Evolutionary conservation across 768 basidiomycete genomes (phyloP).

Genomic region (Amanita molliuscula): DNA sequence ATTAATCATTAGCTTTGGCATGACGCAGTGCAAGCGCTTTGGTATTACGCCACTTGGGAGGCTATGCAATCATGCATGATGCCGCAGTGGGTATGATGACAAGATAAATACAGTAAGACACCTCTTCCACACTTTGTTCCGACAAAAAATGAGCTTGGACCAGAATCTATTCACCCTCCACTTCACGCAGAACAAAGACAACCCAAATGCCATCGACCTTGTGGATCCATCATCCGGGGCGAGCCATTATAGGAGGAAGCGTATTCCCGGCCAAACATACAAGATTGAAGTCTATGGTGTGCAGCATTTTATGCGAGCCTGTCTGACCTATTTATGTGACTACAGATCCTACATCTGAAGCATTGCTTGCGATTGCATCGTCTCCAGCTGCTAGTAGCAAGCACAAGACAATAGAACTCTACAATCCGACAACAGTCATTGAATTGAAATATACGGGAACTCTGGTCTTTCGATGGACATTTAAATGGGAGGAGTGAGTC

Average conservation of each 20-base stretch:
- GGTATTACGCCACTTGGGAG: background rate
- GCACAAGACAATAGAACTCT: slow-evolving; percentile 63
- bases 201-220: slow-evolving; percentile 58
- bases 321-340: background rate
- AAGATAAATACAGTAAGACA: slow-evolving; percentile 2
- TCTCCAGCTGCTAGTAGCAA: slow-evolving; percentile 60
- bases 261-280: slow-evolving; percentile 44
- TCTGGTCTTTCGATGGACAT: slow-evolving; percentile 65
- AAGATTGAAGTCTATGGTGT: slow-evolving; percentile 60
- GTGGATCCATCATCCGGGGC: slow-evolving; percentile 52
- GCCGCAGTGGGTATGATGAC: background rate
- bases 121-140: background rate
- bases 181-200: slow-evolving; percentile 47
- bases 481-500: slow-evolving; percentile 75
- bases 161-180: slow-evolving; percentile 78
- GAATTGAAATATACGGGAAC: slow-evolving; percentile 70
- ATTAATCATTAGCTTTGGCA: background rate
- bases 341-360: slow-evolving; percentile 63
- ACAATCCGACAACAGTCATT: slow-evolving; percentile 60
- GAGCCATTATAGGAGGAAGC: slow-evolving; percentile 64
- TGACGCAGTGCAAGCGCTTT: too few species aligned
- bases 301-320: slow-evolving; percentile 10
- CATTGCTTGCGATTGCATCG: slow-evolving; percentile 57
- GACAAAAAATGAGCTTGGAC: slow-evolving; percentile 60
- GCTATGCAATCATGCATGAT: background rate